Evolutionary conservation across 1,284 basidiomycete genomes (phyloP).

Genomic region (Ceratobasidium papillatum): DNA sequence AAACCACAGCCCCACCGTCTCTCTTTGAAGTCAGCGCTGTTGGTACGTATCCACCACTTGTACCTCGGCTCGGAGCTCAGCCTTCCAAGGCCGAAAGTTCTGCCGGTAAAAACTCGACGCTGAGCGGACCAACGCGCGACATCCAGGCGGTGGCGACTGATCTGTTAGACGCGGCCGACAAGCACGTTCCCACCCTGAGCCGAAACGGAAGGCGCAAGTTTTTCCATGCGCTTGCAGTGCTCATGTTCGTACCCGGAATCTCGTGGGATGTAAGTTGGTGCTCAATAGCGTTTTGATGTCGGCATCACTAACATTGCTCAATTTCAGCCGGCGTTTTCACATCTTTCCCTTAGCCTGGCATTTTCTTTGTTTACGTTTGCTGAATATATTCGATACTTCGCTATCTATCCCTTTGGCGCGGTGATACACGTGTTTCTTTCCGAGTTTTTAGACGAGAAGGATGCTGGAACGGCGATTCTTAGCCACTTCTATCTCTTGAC

Average conservation of each 20-base stretch:
- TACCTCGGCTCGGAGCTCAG: conserved; percentile 31
- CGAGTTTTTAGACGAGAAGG: conserved; percentile 96
- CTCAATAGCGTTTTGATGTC: not conserved
- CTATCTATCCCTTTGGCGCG: conserved; percentile 95
- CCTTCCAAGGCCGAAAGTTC: not conserved
- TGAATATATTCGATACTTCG: conserved; percentile 97
- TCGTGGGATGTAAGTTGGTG: conserved; percentile 81
- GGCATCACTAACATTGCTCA: not conserved
- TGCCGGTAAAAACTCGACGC: not conserved
- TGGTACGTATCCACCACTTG: conserved; percentile 34
- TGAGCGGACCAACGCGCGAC: conserved; percentile 10
- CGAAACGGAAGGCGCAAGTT: conserved; percentile 97
- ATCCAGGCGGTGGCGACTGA: conserved; percentile 67
- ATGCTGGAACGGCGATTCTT: conserved; percentile 94
- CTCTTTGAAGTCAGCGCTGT: conserved; percentile 36
- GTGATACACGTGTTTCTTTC: conserved; percentile 95
- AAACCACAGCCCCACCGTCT: not conserved
- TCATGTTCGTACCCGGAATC: conserved; percentile 96
- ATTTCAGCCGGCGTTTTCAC: conserved; percentile 90
- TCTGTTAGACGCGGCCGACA: conserved; percentile 85
- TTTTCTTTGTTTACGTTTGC: conserved; percentile 95
- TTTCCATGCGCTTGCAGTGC: conserved; percentile 94
- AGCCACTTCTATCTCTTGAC: conserved; percentile 97
- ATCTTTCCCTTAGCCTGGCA: conserved; percentile 91
- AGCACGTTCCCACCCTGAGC: conserved; percentile 86